These are phyloP conservation scores for Serendipita vermifera DNA, from an alignment of 768 basidiomycete species.

Conservation along the genomic window DNA sequence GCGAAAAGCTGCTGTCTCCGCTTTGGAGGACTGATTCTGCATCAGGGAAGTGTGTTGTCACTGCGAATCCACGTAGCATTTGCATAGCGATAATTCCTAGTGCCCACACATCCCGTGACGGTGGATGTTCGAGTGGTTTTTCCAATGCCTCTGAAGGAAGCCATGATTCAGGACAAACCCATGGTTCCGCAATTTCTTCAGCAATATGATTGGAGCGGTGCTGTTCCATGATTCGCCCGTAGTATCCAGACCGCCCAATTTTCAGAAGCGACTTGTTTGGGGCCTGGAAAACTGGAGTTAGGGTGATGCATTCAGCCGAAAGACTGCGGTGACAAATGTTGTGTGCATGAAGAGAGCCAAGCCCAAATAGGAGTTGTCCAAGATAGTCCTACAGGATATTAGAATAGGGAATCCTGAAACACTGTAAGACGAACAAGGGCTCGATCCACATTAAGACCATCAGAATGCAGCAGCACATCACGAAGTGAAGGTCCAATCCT, in stretches of 20 bases:
- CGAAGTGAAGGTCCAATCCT: conserved; percentile 50
- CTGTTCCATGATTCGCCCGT: conserved; percentile 60
- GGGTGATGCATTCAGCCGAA: conserved; percentile 44
- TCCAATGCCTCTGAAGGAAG: conserved; percentile 65
- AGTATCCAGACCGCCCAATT: conserved; percentile 57
- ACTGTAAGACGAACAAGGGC: conserved; percentile 38
- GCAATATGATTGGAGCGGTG: conserved; percentile 74
- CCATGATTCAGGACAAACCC: conserved; percentile 26
- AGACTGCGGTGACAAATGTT: conserved; percentile 65
- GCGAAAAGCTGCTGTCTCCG: neutral
- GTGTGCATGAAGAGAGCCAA: conserved; percentile 51
- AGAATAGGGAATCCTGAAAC: neutral
- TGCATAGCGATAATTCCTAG: conserved; percentile 69
- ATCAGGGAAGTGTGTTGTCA: conserved; percentile 31
- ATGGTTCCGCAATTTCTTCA: neutral
- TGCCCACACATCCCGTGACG: conserved; percentile 68
- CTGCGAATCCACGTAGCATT: conserved; percentile 72
- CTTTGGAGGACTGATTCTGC: conserved; percentile 21
- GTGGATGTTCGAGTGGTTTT: conserved; percentile 64
- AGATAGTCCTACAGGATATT: conserved; percentile 48
- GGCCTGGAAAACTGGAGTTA: conserved; percentile 38
- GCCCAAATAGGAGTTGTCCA: conserved; percentile 52
- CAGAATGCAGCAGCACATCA: conserved; percentile 65
- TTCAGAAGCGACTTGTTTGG: conserved; percentile 55
- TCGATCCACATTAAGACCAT: conserved; percentile 57